phyloP scores from a whole-genome alignment of 2,329 filamentous ascomycete genomes.

The Fonsecaea erecta region DNA sequence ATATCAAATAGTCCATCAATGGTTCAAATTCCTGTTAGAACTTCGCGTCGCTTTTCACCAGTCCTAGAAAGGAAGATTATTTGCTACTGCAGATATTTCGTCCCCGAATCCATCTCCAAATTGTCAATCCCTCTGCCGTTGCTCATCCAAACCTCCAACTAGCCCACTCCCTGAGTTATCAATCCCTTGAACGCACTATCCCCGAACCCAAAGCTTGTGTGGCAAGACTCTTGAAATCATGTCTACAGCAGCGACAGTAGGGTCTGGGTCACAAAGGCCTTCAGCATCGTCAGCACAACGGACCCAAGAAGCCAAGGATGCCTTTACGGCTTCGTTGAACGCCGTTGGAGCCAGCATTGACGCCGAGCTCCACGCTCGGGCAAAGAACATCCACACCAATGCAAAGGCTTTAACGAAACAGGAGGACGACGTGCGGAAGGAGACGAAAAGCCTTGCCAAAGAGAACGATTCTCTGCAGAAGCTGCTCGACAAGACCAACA shows the following conservation, averaged over 20 bases:
- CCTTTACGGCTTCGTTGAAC: constrained; percentile 51
- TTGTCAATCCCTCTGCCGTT: background rate
- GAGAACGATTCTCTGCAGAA: constrained; percentile 61
- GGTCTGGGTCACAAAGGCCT: constrained; percentile 21
- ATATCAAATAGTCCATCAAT: background rate
- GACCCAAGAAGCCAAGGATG: constrained; percentile 49
- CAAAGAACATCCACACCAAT: constrained; percentile 62
- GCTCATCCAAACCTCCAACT: background rate
- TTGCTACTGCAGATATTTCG: background rate
- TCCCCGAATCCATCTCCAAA: background rate
- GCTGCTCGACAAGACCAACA: constrained; percentile 58
- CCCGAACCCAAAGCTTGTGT: no score
- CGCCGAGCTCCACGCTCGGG: constrained; percentile 58
- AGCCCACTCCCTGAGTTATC: background rate
- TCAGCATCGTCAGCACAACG: constrained; percentile 40
- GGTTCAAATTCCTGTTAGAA: background rate
- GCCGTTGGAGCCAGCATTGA: constrained; percentile 56
- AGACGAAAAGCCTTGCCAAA: constrained; percentile 56
- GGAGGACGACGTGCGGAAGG: constrained; percentile 57
- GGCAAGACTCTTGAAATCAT: constrained; percentile 4
- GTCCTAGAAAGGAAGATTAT: background rate
- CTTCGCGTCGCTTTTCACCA: no score
- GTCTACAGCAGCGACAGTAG: constrained; percentile 20
- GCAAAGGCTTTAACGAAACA: constrained; percentile 59
- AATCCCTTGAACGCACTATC: background rate